Evolutionary conservation across 164 flowering plant genomes (phyloP).

Genomic region (Warburgia ugandensis): DNA sequence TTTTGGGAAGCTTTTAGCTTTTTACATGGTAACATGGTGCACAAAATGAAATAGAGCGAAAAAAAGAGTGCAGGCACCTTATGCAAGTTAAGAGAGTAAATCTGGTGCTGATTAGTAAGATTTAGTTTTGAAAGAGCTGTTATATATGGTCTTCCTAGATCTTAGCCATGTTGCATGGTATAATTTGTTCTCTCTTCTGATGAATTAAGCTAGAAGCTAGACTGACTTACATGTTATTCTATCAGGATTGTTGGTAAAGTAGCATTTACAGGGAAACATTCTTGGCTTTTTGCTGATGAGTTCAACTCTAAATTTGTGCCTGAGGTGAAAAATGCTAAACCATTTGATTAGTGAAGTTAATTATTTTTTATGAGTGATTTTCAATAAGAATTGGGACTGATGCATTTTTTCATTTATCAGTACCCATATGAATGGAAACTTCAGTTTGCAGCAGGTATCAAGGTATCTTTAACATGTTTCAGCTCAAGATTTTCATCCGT

Average conservation of each 20-base stretch:
- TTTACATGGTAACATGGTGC: too few relatives aligned
- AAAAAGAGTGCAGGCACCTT: too few relatives aligned
- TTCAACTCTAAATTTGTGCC: conserved; percentile 18
- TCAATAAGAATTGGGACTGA: conserved; percentile 1
- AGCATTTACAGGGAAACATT: conserved; percentile 43
- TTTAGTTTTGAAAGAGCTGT: too few relatives aligned
- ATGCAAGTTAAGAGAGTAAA: too few relatives aligned
- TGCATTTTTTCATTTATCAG: conserved; percentile 30
- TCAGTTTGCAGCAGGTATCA: conserved; percentile 68
- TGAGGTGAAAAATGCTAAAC: conserved; percentile 33
- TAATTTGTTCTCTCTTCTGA: not conserved
- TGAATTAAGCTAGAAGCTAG: not conserved
- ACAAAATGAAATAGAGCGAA: too few relatives aligned
- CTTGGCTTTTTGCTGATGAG: conserved; percentile 42
- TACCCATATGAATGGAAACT: conserved; percentile 53
- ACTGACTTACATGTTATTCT: conserved; percentile 1
- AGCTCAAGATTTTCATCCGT: too few relatives aligned
- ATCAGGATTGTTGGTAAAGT: conserved; percentile 66
- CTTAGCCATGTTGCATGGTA: too few relatives aligned
- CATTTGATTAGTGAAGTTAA: not conserved
- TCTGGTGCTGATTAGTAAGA: too few relatives aligned
- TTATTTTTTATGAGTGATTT: not conserved
- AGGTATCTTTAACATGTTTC: too few relatives aligned
- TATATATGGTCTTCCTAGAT: too few relatives aligned
- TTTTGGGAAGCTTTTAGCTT: too few relatives aligned